phyloP scores from a whole-genome alignment of 2,329 filamentous ascomycete genomes.

The Cryphonectria carpinicola region DNA sequence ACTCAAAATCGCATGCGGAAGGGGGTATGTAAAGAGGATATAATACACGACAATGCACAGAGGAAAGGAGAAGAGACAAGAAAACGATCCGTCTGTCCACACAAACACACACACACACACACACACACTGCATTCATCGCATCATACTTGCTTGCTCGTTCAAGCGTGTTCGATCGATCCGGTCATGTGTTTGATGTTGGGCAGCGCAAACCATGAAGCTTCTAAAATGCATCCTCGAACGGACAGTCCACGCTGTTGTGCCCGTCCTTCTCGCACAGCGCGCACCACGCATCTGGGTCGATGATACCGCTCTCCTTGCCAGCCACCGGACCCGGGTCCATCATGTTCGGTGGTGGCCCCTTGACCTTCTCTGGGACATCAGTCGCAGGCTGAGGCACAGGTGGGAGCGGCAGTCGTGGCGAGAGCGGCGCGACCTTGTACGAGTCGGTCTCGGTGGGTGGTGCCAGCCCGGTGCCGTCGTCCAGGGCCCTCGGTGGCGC shows the following conservation, averaged over 20 bases:
- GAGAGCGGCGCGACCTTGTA: conserved; percentile 60
- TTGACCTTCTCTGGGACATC: conserved; percentile 46
- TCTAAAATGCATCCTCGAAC: conserved; percentile 79
- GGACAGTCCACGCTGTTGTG: conserved; percentile 96
- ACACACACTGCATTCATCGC: not conserved
- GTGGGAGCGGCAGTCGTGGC: conserved; percentile 43
- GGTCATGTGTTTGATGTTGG: conserved; percentile 24
- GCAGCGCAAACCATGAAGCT: not conserved
- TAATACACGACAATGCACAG: not conserved
- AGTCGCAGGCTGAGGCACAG: conserved; percentile 42
- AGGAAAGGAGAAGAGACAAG: not conserved
- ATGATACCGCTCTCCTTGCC: conserved; percentile 79
- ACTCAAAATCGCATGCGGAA: not conserved
- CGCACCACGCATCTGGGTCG: conserved; percentile 93
- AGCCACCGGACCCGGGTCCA: conserved; percentile 70
- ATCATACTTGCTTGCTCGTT: not conserved
- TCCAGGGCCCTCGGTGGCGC: conserved; percentile 29
- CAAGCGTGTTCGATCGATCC: not conserved
- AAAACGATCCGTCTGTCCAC: not conserved
- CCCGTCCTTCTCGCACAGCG: conserved; percentile 92
- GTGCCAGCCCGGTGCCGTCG: conserved; percentile 18
- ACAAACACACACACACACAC: not conserved
- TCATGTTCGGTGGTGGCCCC: conserved; percentile 62
- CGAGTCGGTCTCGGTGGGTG: conserved; percentile 41
- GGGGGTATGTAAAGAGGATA: not conserved